A percentile compares a stretch with the other conserved stretches of the same genome.
Evolutionary conservation across 352 stramenopile genomes (phyloP).

Genomic region (Halophytophthora polymorphica): DNA sequence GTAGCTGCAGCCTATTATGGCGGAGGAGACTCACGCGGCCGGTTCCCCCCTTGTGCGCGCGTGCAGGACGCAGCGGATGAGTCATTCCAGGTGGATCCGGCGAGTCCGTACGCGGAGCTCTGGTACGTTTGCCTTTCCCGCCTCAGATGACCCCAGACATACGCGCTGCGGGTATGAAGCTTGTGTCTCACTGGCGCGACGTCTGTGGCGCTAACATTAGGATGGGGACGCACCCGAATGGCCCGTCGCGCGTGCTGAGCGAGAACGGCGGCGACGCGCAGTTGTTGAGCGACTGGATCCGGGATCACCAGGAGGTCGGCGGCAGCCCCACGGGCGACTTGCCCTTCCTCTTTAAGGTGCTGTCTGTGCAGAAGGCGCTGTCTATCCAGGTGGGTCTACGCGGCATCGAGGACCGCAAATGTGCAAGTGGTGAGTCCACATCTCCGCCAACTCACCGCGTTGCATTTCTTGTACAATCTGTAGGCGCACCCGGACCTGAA

Average conservation of each 20-base stretch:
- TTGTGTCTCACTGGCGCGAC: not conserved
- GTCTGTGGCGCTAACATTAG: slow-evolving; percentile 28
- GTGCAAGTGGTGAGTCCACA: not conserved
- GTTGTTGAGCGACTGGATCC: slow-evolving; percentile 60
- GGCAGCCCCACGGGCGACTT: slow-evolving; percentile 69
- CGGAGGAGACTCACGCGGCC: not conserved
- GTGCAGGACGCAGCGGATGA: slow-evolving; percentile 44
- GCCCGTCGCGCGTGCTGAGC: slow-evolving; percentile 74
- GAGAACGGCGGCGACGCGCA: slow-evolving; percentile 35
- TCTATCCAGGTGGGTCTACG: slow-evolving; percentile 89
- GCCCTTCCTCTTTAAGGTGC: slow-evolving; percentile 98
- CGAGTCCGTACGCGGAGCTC: slow-evolving; percentile 80
- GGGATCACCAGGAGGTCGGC: slow-evolving; percentile 37
- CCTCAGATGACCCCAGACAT: not conserved
- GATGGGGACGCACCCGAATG: slow-evolving; percentile 95
- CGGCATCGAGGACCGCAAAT: not conserved
- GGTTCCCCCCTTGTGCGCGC: not conserved
- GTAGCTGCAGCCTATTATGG: not conserved
- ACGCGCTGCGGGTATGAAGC: too few species aligned
- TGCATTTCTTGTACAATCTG: too few species aligned
- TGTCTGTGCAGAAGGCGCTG: slow-evolving; percentile 96
- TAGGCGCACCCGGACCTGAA: slow-evolving; percentile 81
- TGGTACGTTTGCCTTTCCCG: slow-evolving; percentile 57
- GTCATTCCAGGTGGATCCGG: slow-evolving; percentile 40
- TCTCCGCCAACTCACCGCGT: not conserved